Base-by-base conservation (phyloP, 805 yeast genomes). In the Vanderwaltozyma verrucispora region DNA sequence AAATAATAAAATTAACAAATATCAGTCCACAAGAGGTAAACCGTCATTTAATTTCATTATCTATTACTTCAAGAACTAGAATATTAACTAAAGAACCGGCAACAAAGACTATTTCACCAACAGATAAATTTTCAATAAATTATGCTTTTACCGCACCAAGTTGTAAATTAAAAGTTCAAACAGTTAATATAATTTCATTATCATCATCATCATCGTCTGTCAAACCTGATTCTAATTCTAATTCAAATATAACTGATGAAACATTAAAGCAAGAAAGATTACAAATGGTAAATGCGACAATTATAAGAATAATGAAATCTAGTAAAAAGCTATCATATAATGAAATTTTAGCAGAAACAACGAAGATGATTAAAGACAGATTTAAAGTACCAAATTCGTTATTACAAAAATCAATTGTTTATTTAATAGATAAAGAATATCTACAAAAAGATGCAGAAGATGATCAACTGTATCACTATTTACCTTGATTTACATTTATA, bases 271-370 rank as follows among this genome's bases (percentile, higher is more conserved):
- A 73, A 46, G 75, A 85, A 4, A 67, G 95, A 40, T 68, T 74
- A 41, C 68, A 69, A 38, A 83, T 79, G 50, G 65, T 81, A 2
- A 92, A 84, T 53, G 95, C 96, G 1, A 92, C 94, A 0, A 72
- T 87, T 39, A 94, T 87, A 5, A 68, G 96, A 36, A 75, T 80
- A n/a, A 78, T 87, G 89, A 87, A 87, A 60, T 70, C 84, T 1
- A 64, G 87, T 25, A 79, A 76, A 47, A 59, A 67, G 1, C 47
- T 80, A 38, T 64, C 57, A 19, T 89, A 82, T 53, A 76, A 75
- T 46, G 79, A 78, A 28, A 64, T 87, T 37, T 63, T 83, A n/a
- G 71, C 68, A 25, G 87, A 79, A 47, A 74, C 77, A 4, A 67
- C 79, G 17, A 69, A 70, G 35, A 81, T 74, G 43, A 63, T 86